phyloP scores from a whole-genome alignment of 495 filamentous ascomycete genomes.

The Penicillium canariense region DNA sequence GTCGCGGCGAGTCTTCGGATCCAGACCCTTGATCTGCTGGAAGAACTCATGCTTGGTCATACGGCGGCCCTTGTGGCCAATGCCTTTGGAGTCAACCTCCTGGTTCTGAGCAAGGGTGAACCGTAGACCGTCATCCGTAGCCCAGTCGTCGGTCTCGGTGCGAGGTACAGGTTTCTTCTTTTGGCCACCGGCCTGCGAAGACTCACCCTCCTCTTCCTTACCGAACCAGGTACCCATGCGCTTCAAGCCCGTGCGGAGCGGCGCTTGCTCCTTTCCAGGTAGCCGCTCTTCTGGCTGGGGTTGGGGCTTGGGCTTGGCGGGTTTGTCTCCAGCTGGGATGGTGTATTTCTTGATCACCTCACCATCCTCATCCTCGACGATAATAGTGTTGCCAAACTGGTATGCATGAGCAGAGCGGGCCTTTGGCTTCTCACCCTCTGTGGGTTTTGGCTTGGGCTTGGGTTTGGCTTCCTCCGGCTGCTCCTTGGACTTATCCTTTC shows the following conservation, averaged over 20 bases:
- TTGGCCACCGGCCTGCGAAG: constrained; percentile 34
- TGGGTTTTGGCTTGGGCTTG: constrained; percentile 16
- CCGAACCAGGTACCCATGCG: constrained; percentile 66
- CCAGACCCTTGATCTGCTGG: constrained; percentile 73
- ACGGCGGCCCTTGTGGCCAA: constrained; percentile 57
- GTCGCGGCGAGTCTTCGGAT: constrained; percentile 70
- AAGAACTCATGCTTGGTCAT: constrained; percentile 95
- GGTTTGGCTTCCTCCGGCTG: constrained; percentile 19
- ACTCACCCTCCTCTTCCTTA: constrained; percentile 48
- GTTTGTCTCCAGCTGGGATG: constrained; percentile 54
- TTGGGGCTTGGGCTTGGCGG: constrained; percentile 18
- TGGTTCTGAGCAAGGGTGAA: constrained; percentile 67
- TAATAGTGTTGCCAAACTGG: constrained; percentile 94
- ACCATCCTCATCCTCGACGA: constrained; percentile 96
- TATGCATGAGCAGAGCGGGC: constrained; percentile 79
- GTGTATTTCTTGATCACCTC: constrained; percentile 98
- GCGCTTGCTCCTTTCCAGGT: constrained; percentile 28
- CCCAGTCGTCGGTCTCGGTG: constrained; percentile 45
- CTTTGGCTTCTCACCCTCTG: constrained; percentile 23
- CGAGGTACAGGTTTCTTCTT: constrained; percentile 31
- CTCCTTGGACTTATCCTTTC: constrained; percentile 27
- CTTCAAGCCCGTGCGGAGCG: constrained; percentile 49
- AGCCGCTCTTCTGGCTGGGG: constrained; percentile 20
- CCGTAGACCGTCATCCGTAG: constrained; percentile 76
- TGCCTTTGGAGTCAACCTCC: constrained; percentile 31